Evolutionary conservation across 2,329 filamentous ascomycete species (phyloP).

Genomic region (Trichocomaceae sp.): DNA sequence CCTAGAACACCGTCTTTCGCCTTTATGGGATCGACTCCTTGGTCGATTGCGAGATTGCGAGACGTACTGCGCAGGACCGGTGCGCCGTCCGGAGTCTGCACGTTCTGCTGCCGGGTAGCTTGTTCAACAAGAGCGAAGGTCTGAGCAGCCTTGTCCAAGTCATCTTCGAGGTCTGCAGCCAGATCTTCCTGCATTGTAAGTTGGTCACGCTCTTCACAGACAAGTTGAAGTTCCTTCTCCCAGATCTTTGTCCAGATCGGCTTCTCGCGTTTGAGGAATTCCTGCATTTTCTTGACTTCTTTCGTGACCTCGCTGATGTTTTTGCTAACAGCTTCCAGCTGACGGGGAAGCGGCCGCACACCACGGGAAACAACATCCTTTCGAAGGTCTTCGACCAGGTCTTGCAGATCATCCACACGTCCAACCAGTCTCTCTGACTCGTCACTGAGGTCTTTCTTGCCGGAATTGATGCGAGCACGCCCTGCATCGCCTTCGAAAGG

Average conservation of each 20-base stretch:
- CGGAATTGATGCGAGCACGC: constrained; percentile 73
- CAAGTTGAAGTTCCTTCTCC: constrained; percentile 94
- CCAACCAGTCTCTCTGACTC: constrained; percentile 88
- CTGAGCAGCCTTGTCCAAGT: constrained; percentile 87
- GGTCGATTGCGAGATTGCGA: constrained; percentile 44
- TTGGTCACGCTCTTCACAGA: constrained; percentile 91
- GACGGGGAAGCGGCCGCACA: constrained; percentile 80
- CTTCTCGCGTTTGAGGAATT: constrained; percentile 85
- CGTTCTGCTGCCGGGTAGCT: constrained; percentile 89
- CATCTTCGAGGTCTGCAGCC: constrained; percentile 83
- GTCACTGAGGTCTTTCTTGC: constrained; percentile 77
- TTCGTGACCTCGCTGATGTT: constrained; percentile 75
- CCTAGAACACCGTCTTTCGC: constrained; percentile 89
- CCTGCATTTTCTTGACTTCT: constrained; percentile 89
- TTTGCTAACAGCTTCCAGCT: constrained; percentile 82
- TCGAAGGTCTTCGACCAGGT: constrained; percentile 89
- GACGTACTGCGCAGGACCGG: constrained; percentile 46
- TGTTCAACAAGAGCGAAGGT: constrained; percentile 95
- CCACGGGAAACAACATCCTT: constrained; percentile 94
- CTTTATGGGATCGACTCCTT: constrained; percentile 62
- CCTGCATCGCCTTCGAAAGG: constrained; percentile 73
- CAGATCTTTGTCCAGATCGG: constrained; percentile 98
- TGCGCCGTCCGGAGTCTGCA: constrained; percentile 54
- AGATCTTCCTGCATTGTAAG: constrained; percentile 95
- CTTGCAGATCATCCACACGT: constrained; percentile 94